Conservation (phyloP, 805 yeast species). For the Candida sakaeoensis region DNA sequence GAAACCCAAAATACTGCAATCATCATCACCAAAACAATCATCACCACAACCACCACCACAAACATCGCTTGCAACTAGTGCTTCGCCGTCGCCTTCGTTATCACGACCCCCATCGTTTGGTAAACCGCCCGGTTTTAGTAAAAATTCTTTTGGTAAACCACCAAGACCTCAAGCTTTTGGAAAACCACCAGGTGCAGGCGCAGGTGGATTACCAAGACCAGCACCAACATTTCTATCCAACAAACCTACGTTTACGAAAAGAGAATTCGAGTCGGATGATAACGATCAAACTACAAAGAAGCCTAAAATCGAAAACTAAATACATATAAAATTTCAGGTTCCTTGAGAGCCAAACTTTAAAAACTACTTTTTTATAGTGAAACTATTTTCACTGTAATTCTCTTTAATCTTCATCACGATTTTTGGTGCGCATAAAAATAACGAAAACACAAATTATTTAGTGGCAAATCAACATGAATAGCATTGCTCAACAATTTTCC, state of each 20-base stretch:
- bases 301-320: conserved; percentile 7
- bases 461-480: conserved; percentile 28
- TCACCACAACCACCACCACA: background rate
- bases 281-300: conserved; percentile 9
- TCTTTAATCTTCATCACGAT: background rate
- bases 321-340: no score
- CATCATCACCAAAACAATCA: background rate
- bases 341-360: no score
- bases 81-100: conserved; percentile 10
- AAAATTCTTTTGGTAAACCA: conserved; percentile 22
- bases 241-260: conserved; percentile 20
- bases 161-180: conserved; percentile 25
- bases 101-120: conserved; percentile 25
- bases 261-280: conserved; percentile 10
- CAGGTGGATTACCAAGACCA: conserved; percentile 26
- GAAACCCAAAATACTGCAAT: no score
- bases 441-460: background rate
- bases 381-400: no score
- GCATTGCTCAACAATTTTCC: conserved; percentile 36
- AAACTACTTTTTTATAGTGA: no score
- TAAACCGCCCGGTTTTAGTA: conserved; percentile 23
- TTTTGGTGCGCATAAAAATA: background rate
- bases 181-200: conserved; percentile 21
- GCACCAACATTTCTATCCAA: conserved; percentile 35
- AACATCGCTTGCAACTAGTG: conserved; percentile 9